Evolutionary conservation across 495 filamentous ascomycete genomes (phyloP).

Genomic region (Penicillium robsamsonii): DNA sequence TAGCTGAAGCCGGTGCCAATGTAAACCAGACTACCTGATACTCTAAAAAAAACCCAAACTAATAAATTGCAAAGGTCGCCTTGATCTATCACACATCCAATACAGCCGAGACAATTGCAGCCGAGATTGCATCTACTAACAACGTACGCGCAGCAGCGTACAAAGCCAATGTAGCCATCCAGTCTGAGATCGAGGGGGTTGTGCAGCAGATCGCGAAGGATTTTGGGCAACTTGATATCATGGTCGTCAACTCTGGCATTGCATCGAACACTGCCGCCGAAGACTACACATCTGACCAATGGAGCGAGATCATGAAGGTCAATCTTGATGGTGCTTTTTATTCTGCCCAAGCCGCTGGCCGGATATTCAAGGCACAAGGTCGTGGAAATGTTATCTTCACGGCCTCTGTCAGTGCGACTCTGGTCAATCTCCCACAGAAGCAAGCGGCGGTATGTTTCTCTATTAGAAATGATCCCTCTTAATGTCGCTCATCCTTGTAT

Average conservation of each 20-base stretch:
- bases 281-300: constrained; percentile 34
- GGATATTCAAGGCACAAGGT: constrained; percentile 42
- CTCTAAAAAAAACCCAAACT: background rate
- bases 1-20: constrained; percentile 79
- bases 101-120: constrained; percentile 61
- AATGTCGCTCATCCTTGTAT: background rate
- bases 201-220: constrained; percentile 58
- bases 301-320: constrained; percentile 44
- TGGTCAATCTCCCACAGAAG: constrained; percentile 48
- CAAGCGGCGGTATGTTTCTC: constrained; percentile 34
- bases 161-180: constrained; percentile 61
- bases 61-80: constrained; percentile 35
- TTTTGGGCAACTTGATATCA: constrained; percentile 70
- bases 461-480: background rate
- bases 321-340: constrained; percentile 50
- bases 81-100: constrained; percentile 79
- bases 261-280: constrained; percentile 41
- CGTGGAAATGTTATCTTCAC: constrained; percentile 44
- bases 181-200: constrained; percentile 52
- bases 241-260: constrained; percentile 75
- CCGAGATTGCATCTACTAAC: constrained; percentile 68
- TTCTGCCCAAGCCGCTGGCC: constrained; percentile 42
- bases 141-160: constrained; percentile 66
- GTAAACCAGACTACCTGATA: constrained; percentile 14
- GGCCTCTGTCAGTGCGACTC: constrained; percentile 40